Evolutionary conservation across 73 alveolate genomes (phyloP).

Genomic region (Paramecium sonneborni): DNA sequence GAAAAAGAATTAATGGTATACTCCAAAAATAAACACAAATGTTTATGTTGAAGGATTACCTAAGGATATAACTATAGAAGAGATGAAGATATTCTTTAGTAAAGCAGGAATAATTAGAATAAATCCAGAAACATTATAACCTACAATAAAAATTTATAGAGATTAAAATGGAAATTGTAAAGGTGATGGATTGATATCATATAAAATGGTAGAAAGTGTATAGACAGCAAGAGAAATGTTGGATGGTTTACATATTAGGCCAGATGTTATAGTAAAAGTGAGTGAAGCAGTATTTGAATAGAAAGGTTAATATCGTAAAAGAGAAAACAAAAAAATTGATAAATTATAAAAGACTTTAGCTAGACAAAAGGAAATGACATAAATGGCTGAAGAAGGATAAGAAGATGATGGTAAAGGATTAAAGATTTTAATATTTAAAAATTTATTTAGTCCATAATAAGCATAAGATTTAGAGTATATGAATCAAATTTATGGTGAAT

Average conservation of each 20-base stretch:
- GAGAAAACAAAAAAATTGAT: constrained; percentile 71
- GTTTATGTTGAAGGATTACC: constrained; percentile 90
- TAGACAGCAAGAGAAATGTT: constrained; percentile 82
- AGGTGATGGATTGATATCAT: constrained; percentile 88
- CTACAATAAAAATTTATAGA: constrained; percentile 73
- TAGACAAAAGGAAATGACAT: constrained; percentile 68
- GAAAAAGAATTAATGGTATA: constrained; percentile 82
- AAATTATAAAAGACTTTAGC: constrained; percentile 73
- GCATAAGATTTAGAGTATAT: constrained; percentile 50
- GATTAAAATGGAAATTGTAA: constrained; percentile 68
- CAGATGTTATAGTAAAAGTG: constrained; percentile 73
- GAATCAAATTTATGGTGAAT: constrained; percentile 62
- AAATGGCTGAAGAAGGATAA: constrained; percentile 78
- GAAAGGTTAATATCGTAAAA: constrained; percentile 81
- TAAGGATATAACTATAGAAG: constrained; percentile 72
- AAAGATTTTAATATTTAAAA: constrained; percentile 76
- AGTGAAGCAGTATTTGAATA: constrained; percentile 79
- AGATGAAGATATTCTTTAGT: constrained; percentile 71
- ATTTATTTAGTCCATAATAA: constrained; percentile 61
- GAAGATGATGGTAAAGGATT: constrained; percentile 76
- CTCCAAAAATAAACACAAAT: constrained; percentile 79
- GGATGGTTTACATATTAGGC: constrained; percentile 59
- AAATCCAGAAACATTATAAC: constrained; percentile 76
- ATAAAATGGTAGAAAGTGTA: constrained; percentile 76
- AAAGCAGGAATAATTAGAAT: constrained; percentile 84